phyloP scores from a whole-genome alignment of 1,139 yeast species.

The Yamadazyma siamensis region DNA sequence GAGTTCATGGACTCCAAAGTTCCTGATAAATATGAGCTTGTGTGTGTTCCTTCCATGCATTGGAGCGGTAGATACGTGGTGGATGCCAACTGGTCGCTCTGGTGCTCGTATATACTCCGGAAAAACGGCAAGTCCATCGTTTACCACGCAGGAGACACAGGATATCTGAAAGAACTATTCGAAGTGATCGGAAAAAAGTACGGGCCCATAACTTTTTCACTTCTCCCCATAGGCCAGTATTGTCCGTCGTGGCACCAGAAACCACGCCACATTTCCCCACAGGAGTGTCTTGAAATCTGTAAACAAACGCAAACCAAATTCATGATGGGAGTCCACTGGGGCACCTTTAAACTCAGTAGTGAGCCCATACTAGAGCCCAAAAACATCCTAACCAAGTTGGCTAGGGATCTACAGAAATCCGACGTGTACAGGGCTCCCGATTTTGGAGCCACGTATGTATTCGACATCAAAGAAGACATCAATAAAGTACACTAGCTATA shows the following conservation, averaged over 20 bases:
- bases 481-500: constrained; percentile 11
- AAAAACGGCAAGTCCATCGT: constrained; percentile 66
- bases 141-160: constrained; percentile 95
- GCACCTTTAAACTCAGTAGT: constrained; percentile 84
- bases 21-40: constrained; percentile 65
- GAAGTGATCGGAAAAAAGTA: constrained; percentile 56
- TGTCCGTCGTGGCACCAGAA: constrained; percentile 93
- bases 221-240: constrained; percentile 92
- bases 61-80: constrained; percentile 85
- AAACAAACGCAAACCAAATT: constrained; percentile 56
- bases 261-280: constrained; percentile 84
- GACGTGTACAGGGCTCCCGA: constrained; percentile 33
- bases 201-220: constrained; percentile 65
- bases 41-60: constrained; percentile 95
- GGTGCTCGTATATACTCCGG: constrained; percentile 81
- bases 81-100: constrained; percentile 76
- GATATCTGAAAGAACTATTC: constrained; percentile 73
- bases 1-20: constrained; percentile 25
- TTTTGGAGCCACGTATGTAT: constrained; percentile 41
- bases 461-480: constrained; percentile 22
- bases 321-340: constrained; percentile 93
- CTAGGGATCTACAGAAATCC: constrained; percentile 17
- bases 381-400: constrained; percentile 24
- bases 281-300: constrained; percentile 69
- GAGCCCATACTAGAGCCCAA: constrained; percentile 88